Evolutionary conservation across 495 filamentous ascomycete species (phyloP).

Genomic region (Aspergillus bridgeri): DNA sequence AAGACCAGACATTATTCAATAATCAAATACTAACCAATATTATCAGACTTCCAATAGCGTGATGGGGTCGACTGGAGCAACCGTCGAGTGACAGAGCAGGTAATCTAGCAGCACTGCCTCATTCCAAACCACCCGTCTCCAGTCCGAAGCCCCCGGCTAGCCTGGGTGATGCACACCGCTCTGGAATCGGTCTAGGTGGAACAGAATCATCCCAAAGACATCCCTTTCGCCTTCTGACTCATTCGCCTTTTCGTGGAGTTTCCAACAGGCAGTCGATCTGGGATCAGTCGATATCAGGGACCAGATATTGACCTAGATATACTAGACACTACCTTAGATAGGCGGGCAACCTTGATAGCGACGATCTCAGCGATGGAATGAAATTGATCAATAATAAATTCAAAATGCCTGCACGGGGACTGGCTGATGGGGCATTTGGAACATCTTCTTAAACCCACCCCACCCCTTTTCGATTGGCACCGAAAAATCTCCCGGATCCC

Average conservation of each 20-base stretch:
- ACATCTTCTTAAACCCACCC: not conserved
- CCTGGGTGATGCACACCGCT: conserved; percentile 20
- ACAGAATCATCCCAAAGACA: not conserved
- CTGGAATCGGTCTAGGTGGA: conserved; percentile 5
- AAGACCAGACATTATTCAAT: conserved; percentile 4
- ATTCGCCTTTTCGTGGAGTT: not conserved
- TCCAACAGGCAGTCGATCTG: not conserved
- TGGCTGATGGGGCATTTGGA: not conserved
- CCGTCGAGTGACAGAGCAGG: not conserved
- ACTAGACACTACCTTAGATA: not conserved
- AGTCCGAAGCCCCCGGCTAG: conserved; percentile 11
- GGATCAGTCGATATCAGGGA: too few species aligned
- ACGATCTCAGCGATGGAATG: not conserved
- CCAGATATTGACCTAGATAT: too few species aligned
- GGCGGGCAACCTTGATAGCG: not conserved
- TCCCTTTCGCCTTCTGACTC: not conserved
- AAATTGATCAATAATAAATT: not conserved
- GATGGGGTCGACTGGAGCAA: conserved; percentile 5
- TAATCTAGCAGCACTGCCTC: conserved; percentile 26
- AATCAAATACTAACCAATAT: too few species aligned
- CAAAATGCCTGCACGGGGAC: not conserved
- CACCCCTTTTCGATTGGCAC: conserved; percentile 9
- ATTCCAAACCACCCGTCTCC: conserved; percentile 16
- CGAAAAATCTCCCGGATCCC: not conserved
- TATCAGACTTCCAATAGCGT: conserved; percentile 3